Evolutionary conservation across 1,284 basidiomycete species (phyloP).

Genomic region (Apiotrichum montevideense): DNA sequence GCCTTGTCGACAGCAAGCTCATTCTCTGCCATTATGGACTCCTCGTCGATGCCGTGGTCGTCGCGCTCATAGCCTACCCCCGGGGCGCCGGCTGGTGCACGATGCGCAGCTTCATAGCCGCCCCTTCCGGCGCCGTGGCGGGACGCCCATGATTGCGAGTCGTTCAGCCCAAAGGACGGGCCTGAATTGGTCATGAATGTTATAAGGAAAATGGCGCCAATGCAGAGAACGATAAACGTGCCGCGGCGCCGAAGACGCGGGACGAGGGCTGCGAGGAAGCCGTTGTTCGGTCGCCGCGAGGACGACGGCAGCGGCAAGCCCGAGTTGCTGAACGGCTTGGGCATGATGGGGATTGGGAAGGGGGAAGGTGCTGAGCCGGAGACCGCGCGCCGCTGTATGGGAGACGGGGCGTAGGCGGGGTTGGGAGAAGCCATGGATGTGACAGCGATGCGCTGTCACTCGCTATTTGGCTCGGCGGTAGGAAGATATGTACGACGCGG

Average conservation of each 20-base stretch:
- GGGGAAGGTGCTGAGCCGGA: neutral
- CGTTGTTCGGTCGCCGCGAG: neutral
- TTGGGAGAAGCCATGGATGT: neutral
- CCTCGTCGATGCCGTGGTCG: slow-evolving; percentile 19
- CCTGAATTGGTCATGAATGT: neutral
- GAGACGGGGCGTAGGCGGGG: neutral
- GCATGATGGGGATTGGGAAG: neutral
- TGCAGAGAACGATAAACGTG: neutral
- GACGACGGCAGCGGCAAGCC: neutral
- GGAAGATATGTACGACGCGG: too few relatives aligned
- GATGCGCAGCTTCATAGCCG: too few relatives aligned
- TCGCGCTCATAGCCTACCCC: slow-evolving; percentile 4
- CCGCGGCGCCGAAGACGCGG: neutral
- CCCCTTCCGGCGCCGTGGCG: too few relatives aligned
- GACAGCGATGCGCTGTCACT: slow-evolving; percentile 3
- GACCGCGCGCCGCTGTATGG: neutral
- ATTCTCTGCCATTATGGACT: slow-evolving; percentile 39
- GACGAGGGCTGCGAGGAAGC: neutral
- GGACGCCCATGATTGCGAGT: neutral
- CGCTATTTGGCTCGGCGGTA: neutral
- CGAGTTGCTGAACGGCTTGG: neutral
- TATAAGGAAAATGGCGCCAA: neutral
- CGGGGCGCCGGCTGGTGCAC: neutral
- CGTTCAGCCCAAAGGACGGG: neutral
- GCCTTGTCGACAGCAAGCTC: slow-evolving; percentile 22